Evolutionary conservation across 208 protist genomes (phyloP), one percentile per base, ranked within the genome.

Genomic region (Vickermania spadyakhi): DNA sequence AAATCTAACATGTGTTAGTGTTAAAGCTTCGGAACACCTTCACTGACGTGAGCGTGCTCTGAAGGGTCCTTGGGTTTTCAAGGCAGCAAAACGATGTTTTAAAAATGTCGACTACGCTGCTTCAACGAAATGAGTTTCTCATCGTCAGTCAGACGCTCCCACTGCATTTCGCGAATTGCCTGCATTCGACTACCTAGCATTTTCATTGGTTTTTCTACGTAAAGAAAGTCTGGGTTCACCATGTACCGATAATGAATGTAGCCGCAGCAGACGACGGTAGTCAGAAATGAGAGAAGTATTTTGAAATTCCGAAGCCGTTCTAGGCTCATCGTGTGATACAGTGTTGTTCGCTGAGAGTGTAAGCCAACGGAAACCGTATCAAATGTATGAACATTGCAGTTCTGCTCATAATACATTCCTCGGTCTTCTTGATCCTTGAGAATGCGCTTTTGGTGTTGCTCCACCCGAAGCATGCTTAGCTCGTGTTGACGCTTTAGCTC

Each of bases 341-440:
- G 73, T 13, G 84, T 91, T 61, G 73, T 92, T 13, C 88, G 81
- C 74, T 94, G 88, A 26, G 79, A 83, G 60, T 94, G 88, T 23
- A 94, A 71, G 11, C 82, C 82, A 4, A 89, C 79, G 7, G 81
- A 90, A 50, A 94, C 71, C 27, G 88, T 92, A 62, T 94, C 88
- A 65, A 94, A 94, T 22, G 88, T 94, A 59, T 84, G 75, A 4
- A 92, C 84, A 62, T 94, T 94, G 59, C 75, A 82, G 76, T 94
- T 94, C 64, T 94, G 88, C 59, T 94, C 88, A 63, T 91, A 94
- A 68, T 94, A 94, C 80, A 94, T 84, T 29, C 84, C 88, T 27
- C 88, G 79, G 55, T 92, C 88, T 55, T 91, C 76, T 68, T 94
- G 88, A 42, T 94, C 83, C 41, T 90, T 92, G 36, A 94, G 70